Conservation (phyloP, 176 grass and related monocot genomes). For the Cymbopogon citratus region DNA sequence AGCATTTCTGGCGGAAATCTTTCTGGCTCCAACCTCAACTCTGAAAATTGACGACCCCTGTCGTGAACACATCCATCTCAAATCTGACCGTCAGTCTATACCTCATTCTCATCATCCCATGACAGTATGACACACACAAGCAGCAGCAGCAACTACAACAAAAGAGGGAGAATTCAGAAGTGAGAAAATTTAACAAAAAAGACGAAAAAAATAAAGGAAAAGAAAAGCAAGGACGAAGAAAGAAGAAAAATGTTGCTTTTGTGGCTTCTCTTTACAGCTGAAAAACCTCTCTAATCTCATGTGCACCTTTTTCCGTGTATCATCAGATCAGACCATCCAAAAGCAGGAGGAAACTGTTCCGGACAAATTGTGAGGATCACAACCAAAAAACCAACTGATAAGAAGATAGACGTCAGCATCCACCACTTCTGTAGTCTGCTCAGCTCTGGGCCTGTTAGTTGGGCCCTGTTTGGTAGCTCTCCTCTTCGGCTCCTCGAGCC, state of each 20-base stretch:
- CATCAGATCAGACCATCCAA: conserved; percentile 27
- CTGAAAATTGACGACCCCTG: neutral
- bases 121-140: neutral
- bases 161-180: neutral
- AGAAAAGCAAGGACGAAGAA: neutral
- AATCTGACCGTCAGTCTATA: neutral
- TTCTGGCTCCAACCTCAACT: neutral
- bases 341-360: neutral
- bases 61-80: neutral
- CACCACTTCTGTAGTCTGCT: conserved; percentile 7
- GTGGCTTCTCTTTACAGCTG: conserved; percentile 40
- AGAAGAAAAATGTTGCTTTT: neutral
- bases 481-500: no score
- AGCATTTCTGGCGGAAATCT: conserved; percentile 9
- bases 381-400: conserved; percentile 11
- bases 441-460: neutral
- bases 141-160: neutral
- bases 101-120: neutral
- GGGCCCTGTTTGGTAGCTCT: no score
- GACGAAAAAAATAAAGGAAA: neutral
- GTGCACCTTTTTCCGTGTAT: conserved; percentile 30
- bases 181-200: neutral
- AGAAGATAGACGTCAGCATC: conserved; percentile 31
- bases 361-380: conserved; percentile 26
- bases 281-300: conserved; percentile 20